Conservation (phyloP, 305 asterid species). For the Plantago coronopus region DNA sequence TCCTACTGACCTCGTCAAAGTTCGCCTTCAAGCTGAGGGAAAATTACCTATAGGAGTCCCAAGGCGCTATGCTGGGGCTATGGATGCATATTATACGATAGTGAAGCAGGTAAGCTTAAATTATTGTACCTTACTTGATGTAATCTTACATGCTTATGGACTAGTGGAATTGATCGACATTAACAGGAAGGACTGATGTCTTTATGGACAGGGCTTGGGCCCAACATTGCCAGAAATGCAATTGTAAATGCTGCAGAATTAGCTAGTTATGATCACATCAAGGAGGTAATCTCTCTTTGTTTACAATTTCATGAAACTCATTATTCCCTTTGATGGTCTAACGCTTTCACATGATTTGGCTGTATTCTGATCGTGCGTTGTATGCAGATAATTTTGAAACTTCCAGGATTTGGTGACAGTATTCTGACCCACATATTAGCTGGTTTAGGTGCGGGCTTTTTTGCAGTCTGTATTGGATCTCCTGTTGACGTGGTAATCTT, state of each 20-base stretch:
- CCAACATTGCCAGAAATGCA: constrained; percentile 87
- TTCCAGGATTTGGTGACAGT: constrained; percentile 81
- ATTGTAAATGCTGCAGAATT: constrained; percentile 90
- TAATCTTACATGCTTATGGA: constrained; percentile 25
- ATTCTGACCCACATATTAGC: constrained; percentile 72
- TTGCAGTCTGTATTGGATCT: constrained; percentile 91
- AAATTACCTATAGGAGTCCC: constrained; percentile 47
- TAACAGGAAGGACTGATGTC: constrained; percentile 88
- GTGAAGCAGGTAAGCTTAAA: constrained; percentile 54
- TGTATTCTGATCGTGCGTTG: constrained; percentile 27
- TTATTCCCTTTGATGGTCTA: constrained; percentile 6
- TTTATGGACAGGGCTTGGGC: constrained; percentile 93
- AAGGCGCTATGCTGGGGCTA: constrained; percentile 48
- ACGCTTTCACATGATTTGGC: constrained; percentile 19
- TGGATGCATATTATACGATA: constrained; percentile 55
- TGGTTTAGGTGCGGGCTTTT: constrained; percentile 94
- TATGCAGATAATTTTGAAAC: constrained; percentile 55
- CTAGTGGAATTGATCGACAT: constrained; percentile 31
- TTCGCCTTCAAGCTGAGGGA: constrained; percentile 64
- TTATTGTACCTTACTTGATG: constrained; percentile 20
- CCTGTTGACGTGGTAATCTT: constrained; percentile 87
- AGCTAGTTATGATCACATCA: constrained; percentile 87
- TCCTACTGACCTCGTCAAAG: constrained; percentile 61
- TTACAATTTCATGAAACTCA: constrained; percentile 12
- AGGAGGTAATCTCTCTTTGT: constrained; percentile 46